Evolutionary conservation across 257 asterid genomes (phyloP).

Genomic region (Capsicum rhomboideum): DNA sequence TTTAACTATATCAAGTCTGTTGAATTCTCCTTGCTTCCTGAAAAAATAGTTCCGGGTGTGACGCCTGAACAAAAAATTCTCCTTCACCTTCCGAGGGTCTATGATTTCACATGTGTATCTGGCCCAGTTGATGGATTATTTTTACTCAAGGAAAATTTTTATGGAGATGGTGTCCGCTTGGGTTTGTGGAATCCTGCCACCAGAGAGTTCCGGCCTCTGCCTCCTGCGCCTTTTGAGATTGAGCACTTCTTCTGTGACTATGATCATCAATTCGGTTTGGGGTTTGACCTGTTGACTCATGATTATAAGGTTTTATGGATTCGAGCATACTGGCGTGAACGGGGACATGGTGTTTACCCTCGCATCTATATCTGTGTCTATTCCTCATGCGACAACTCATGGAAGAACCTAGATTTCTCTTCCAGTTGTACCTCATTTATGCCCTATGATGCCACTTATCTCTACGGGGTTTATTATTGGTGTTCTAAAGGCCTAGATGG

Average conservation of each 20-base stretch:
- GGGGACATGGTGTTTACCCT: background rate
- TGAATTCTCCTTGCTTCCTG: too few relatives aligned
- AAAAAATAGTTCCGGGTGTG: too few relatives aligned
- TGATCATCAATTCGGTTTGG: background rate
- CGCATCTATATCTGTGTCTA: background rate
- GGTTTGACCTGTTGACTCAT: background rate
- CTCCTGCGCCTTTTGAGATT: background rate
- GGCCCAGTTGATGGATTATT: slow-evolving; percentile 17
- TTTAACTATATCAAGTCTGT: too few relatives aligned
- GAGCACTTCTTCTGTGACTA: background rate
- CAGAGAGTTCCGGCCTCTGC: slow-evolving; percentile 31
- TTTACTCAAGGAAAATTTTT: too few relatives aligned
- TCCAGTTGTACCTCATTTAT: background rate
- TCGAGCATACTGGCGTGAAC: background rate
- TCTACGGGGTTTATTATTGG: background rate
- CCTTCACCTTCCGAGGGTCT: slow-evolving; percentile 5
- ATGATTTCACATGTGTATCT: background rate
- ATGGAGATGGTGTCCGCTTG: background rate
- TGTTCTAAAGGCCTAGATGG: background rate
- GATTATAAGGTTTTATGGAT: background rate
- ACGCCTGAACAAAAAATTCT: background rate
- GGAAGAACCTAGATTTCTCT: background rate
- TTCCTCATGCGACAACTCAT: background rate
- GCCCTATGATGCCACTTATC: background rate
- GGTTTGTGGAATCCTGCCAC: slow-evolving; percentile 30